These are phyloP conservation scores for Ogataea allantospora DNA, from an alignment of 805 yeast genomes.

Conservation along the genomic window DNA sequence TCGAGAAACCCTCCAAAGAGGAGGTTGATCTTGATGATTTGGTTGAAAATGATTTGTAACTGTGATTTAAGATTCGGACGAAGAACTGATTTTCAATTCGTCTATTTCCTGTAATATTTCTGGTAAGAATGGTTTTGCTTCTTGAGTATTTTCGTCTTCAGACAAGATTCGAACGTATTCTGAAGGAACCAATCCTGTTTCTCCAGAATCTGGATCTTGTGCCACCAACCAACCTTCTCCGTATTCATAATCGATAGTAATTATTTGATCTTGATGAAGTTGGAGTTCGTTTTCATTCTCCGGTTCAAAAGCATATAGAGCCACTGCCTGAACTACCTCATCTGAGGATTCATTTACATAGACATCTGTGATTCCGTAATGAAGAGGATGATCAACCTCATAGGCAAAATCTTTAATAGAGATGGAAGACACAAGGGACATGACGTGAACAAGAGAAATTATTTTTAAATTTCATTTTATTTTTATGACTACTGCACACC, in stretches of 20 bases:
- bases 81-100: constrained; percentile 4
- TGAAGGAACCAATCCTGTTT: constrained; percentile 92
- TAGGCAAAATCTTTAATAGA: constrained; percentile 84
- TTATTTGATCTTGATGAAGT: constrained; percentile 73
- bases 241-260: constrained; percentile 85
- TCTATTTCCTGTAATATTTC: constrained; percentile 28
- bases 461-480: constrained; percentile 1
- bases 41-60: constrained; percentile 34
- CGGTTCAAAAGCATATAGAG: constrained; percentile 84
- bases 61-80: neutral
- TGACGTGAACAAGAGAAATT: neutral
- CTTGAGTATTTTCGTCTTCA: constrained; percentile 14
- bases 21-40: constrained; percentile 54
- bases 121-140: constrained; percentile 48
- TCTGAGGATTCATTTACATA: constrained; percentile 12
- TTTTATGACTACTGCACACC: constrained; percentile 64
- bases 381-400: constrained; percentile 62
- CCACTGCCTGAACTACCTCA: constrained; percentile 56
- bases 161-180: constrained; percentile 71
- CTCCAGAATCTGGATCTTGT: constrained; percentile 68
- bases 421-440: constrained; percentile 27
- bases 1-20: constrained; percentile 35
- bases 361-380: constrained; percentile 49
- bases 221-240: constrained; percentile 99
- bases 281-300: constrained; percentile 92